Evolutionary conservation across 495 filamentous ascomycete genomes (phyloP), one percentile per base, ranked within the genome.

Genomic region (Penicillium herquei): DNA sequence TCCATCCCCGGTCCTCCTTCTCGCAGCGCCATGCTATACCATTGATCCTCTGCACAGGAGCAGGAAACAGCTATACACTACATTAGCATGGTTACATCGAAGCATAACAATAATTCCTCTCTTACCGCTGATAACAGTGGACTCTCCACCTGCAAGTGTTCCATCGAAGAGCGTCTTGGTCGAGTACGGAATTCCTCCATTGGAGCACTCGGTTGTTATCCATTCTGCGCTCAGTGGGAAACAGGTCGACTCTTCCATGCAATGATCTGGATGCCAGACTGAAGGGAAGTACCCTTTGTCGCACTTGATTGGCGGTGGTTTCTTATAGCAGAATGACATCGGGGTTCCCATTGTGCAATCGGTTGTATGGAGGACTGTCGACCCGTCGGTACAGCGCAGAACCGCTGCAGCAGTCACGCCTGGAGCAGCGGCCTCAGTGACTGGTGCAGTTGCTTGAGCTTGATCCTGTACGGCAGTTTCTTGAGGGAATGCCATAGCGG

Each of bases 211-310:
- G 2, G 61, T 66, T 1, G 66, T 70, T 14, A 70, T 61, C 65
- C 65, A 70, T 6, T 43, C 51, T 18, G 61, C 68, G 41, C 48
- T 49, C 4, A 62, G 41, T 0, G 68, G 61, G 33, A 61, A 69
- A 46, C 68, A 70, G 21, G 63, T 70, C 6, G 61, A 52, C 21
- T 55, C 46, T 31, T 64, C 57, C 41, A 62, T 49, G 37, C 68
- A 70, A 18, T 70, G 63, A 40, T 62, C 68, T 12, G 67, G 64
- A 51, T 69, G 67, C 64, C 67, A 67, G 4, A 65, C 62, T 1
- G 61, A 60, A 2, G 67, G 64, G 51, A 63, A 69, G 17, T 42
- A 67, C 3, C 68, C 68, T 7, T 33, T 18, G 6, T 49, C 13
- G 32, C 65, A 70, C 31, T 50, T 33, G 30, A 63, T 61, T 7